Percentiles rank a stretch among this genome's conserved stretches.
Evolutionary conservation across 1,139 yeast species (phyloP).

Genomic region (Suhomyces kunorum): DNA sequence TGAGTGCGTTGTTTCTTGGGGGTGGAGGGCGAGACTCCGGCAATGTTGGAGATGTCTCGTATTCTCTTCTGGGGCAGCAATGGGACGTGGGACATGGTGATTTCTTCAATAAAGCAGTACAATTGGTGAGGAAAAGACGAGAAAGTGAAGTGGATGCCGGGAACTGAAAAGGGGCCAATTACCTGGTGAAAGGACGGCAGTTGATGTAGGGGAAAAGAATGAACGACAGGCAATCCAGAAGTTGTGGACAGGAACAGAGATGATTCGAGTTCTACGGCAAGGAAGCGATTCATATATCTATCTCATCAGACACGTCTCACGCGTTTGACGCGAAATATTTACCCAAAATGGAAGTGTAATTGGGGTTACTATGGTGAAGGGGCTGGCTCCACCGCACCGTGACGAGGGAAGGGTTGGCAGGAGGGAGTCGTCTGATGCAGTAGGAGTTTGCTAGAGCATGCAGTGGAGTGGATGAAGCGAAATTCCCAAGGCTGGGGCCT

Average conservation of each 20-base stretch:
- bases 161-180: too few species aligned
- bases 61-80: constrained; percentile 14
- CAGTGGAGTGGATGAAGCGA: too few species aligned
- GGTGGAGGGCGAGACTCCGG: constrained; percentile 11
- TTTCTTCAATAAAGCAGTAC: not conserved
- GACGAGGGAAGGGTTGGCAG: not conserved
- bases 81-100: constrained; percentile 4
- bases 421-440: not conserved
- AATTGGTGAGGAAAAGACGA: not conserved
- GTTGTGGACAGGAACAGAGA: too few species aligned
- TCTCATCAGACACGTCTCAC: constrained; percentile 10
- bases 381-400: constrained; percentile 8
- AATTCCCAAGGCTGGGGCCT: too few species aligned
- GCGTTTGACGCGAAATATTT: constrained; percentile 11
- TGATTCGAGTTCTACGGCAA: not conserved
- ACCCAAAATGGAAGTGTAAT: constrained; percentile 15
- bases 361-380: constrained; percentile 3
- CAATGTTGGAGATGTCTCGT: constrained; percentile 16
- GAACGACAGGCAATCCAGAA: not conserved
- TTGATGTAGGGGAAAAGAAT: not conserved
- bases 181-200: too few species aligned
- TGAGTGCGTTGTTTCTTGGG: constrained; percentile 10
- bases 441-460: not conserved
- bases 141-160: not conserved
- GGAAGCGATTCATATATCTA: constrained; percentile 1